Evolutionary conservation across 192 early-diverging fungal genomes (phyloP).

Genomic region (Coemansia erecta): DNA sequence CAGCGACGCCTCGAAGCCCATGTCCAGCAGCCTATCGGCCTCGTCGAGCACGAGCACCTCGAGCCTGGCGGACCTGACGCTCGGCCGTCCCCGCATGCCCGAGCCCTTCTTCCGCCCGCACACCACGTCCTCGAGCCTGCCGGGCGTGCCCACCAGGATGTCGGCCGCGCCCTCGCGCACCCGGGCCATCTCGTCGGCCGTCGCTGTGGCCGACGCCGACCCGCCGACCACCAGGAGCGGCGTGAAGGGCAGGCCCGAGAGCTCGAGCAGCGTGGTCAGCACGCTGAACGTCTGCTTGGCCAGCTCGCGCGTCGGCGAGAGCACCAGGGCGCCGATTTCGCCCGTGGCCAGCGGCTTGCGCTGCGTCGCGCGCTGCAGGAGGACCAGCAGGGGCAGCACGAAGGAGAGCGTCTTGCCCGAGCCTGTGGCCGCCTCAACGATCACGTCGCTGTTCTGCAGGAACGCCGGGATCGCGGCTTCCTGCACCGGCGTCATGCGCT

Average conservation of each 20-base stretch:
- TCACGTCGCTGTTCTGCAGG: constrained; percentile 89
- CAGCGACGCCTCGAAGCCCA: constrained; percentile 87
- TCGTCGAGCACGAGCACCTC: constrained; percentile 93
- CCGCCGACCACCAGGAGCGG: constrained; percentile 46
- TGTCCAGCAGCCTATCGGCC: constrained; percentile 88
- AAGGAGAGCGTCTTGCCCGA: constrained; percentile 96
- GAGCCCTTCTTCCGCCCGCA: constrained; percentile 41
- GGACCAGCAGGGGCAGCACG: constrained; percentile 88
- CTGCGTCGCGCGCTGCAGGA: constrained; percentile 56
- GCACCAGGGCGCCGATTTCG: constrained; percentile 84
- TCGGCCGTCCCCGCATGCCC: constrained; percentile 40
- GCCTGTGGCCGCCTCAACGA: constrained; percentile 95
- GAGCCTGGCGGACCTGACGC: constrained; percentile 69
- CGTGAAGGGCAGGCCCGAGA: constrained; percentile 23
- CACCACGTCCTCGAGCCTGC: constrained; percentile 80
- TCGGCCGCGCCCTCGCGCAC: constrained; percentile 67
- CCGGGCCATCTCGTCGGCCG: constrained; percentile 35
- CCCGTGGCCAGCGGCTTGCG: constrained; percentile 60
- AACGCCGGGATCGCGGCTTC: constrained; percentile 88
- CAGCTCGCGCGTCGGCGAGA: constrained; percentile 88
- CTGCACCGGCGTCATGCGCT: constrained; percentile 93
- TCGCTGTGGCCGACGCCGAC: constrained; percentile 41
- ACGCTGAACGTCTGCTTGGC: constrained; percentile 83
- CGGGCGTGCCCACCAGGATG: constrained; percentile 89
- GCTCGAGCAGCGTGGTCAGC: constrained; percentile 57